Evolutionary conservation across 2,329 filamentous ascomycete genomes (phyloP).

Genomic region (Periconia sp.): DNA sequence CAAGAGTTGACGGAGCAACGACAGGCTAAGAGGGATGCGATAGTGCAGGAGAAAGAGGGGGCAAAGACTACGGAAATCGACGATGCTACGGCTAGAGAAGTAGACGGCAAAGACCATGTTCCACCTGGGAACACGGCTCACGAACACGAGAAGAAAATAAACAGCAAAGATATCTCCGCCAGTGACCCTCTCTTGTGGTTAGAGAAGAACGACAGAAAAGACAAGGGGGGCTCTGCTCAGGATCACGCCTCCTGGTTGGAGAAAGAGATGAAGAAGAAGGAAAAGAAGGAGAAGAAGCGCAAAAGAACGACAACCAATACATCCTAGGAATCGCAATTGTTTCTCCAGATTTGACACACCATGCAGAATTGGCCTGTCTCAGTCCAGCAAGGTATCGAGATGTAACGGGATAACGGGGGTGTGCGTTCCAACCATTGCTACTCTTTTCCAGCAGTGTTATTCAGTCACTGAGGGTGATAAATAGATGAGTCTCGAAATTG

Average conservation of each 20-base stretch:
- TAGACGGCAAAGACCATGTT: background rate
- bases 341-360: too few relatives aligned
- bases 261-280: conserved; percentile 9
- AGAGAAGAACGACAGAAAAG: background rate
- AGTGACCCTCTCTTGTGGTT: background rate
- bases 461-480: too few relatives aligned
- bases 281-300: conserved; percentile 9
- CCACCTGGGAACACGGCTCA: background rate
- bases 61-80: background rate
- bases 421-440: too few relatives aligned
- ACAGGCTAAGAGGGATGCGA: conserved; percentile 16
- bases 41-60: conserved; percentile 9
- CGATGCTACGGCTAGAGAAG: background rate
- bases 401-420: too few relatives aligned
- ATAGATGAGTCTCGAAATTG: too few relatives aligned
- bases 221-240: background rate
- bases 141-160: background rate
- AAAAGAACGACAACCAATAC: background rate
- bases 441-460: too few relatives aligned
- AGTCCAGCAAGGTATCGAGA: too few relatives aligned
- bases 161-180: background rate
- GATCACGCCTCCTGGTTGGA: conserved; percentile 4
- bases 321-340: too few relatives aligned
- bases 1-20: conserved; percentile 18
- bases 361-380: too few relatives aligned